Evolutionary conservation across 148 eudicot species (phyloP), one percentile per base, ranked within the genome.

Genomic region (Rhododendron griersonianum): DNA sequence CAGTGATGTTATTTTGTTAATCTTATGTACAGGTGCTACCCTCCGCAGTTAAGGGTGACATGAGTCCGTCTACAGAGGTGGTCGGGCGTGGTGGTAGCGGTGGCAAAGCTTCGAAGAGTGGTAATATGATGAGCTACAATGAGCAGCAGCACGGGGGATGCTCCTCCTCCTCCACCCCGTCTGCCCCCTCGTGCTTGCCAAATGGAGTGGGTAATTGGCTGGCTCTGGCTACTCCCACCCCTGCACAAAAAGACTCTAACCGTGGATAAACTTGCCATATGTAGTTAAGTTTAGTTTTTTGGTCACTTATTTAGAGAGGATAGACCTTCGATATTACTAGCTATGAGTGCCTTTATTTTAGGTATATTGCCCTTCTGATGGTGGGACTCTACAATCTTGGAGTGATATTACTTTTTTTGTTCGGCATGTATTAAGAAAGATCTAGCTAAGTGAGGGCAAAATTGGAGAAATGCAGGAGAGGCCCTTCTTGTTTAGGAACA

Each of bases 211-310:
- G 85, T 4, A 87, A 39, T 37, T 89, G 91, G 89, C 81, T 89
- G 63, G 91, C 89, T 67, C 84, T 89, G 87, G 89, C 88, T 19
- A 77, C 83, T 87, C 82, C 89, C 53, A 81, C 87, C 71, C 25
- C 86, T 44, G 81, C 84, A 3, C 28, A 48, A 28, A 78, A 80
- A 19, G 69, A 51, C 30, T 81, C 84, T 69, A 69, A 76, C 76
- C 84, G 79, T 50, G 84, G 87, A 51, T 85, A 55, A 81, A 81
- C 57, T 79, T 10, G 0, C 82, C n/a, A 37, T 15, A 15, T 30
- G 19, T 0, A 13, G 11, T 35, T 19, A 0, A 44, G 11, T 51
- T 39, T 39, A 5, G 5, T 2, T 16, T 39, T 39, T 76, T 76
- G 16, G 48, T 3, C 2, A 19, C 50, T 76, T 76, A 15, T 18